Percentiles rank a stretch among this genome's conserved stretches.
Conservation (phyloP, 495 filamentous ascomycete genomes). For the Penicillium desertorum region DNA sequence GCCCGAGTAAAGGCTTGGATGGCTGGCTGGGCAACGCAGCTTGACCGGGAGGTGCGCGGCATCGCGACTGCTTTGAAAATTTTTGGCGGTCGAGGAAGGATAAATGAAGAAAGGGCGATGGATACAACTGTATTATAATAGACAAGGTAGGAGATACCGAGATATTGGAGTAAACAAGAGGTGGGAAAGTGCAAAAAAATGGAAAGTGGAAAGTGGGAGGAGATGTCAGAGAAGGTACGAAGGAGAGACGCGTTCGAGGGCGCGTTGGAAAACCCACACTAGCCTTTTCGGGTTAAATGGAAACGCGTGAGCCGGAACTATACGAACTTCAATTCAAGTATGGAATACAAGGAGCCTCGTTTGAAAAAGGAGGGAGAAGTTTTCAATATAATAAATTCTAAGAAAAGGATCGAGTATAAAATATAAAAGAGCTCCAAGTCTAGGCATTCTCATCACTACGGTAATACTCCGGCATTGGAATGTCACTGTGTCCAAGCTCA, state of each 20-base stretch:
- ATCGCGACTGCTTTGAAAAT: conserved; percentile 32
- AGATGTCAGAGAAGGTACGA: conserved; percentile 11
- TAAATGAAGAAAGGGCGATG: conserved; percentile 23
- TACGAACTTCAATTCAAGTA: neutral
- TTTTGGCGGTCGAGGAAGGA: conserved; percentile 16
- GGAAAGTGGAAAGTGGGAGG: conserved; percentile 3
- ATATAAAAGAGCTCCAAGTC: neutral
- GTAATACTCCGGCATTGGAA: conserved; percentile 35
- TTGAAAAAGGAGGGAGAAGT: neutral
- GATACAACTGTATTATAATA: conserved; percentile 25
- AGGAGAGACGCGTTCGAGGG: conserved; percentile 23
- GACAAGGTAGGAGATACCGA: conserved; percentile 29
- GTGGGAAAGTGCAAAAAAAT: conserved; percentile 17
- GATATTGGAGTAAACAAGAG: conserved; percentile 9
- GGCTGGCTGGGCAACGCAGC: conserved; percentile 34
- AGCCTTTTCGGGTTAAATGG: conserved; percentile 18
- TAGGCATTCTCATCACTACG: conserved; percentile 33
- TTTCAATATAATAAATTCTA: neutral
- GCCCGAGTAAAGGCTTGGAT: conserved; percentile 47
- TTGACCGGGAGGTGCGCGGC: conserved; percentile 36
- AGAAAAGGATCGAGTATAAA: neutral
- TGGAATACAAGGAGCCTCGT: neutral
- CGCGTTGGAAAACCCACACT: conserved; percentile 16
- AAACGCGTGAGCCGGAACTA: conserved; percentile 6
- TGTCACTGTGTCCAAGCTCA: conserved; percentile 10